Percentiles rank a stretch among this genome's conserved stretches.
Evolutionary conservation across 768 basidiomycete species (phyloP).

Genomic region (Panaeolus papilionaceus): DNA sequence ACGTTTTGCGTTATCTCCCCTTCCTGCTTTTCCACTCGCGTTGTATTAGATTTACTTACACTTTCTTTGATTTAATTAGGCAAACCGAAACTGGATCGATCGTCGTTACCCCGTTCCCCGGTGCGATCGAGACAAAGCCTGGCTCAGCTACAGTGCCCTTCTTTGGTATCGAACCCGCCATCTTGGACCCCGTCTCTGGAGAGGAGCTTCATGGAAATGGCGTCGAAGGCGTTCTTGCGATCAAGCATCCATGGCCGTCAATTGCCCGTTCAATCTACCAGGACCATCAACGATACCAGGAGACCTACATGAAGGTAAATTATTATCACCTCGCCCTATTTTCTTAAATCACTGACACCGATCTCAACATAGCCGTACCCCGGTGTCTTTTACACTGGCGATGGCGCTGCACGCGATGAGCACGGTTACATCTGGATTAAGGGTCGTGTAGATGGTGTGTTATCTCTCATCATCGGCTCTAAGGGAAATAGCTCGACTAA

Average conservation of each 20-base stretch:
- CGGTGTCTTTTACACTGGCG: conserved; percentile 95
- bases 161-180: conserved; percentile 91
- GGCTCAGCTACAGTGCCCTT: conserved; percentile 98
- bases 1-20: conserved; percentile 19
- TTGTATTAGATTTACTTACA: conserved; percentile 20
- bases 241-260: conserved; percentile 92
- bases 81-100: conserved; percentile 99
- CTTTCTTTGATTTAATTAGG: conserved; percentile 44
- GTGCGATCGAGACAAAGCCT: conserved; percentile 94
- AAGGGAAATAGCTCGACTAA: background rate
- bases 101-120: conserved; percentile 94
- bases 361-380: conserved; percentile 66
- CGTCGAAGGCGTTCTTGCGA: conserved; percentile 89
- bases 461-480: conserved; percentile 14
- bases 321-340: background rate
- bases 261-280: conserved; percentile 92
- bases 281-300: conserved; percentile 84
- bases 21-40: background rate
- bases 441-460: conserved; percentile 89
- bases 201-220: conserved; percentile 78
- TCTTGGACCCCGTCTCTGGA: conserved; percentile 87
- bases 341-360: conserved; percentile 4
- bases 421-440: conserved; percentile 99
- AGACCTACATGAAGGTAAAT: conserved; percentile 54
- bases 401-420: conserved; percentile 92